Evolutionary conservation across 805 yeast species (phyloP), one percentile per base, ranked within the genome.

Genomic region (Starmerella sirachaensis): DNA sequence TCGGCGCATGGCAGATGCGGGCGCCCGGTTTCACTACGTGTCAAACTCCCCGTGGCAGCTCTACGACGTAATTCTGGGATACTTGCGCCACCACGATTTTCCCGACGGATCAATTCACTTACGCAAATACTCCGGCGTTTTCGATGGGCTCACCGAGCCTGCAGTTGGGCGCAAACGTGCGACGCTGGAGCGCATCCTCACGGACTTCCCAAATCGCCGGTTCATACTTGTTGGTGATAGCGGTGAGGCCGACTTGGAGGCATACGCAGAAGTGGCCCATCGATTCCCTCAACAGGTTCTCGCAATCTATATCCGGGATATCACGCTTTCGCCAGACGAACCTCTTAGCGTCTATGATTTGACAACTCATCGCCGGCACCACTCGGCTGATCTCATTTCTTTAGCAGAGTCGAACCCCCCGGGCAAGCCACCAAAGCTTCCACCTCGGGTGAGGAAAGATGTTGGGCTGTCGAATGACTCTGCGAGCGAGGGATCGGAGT

Each of bases 1-100:
- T 52, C 63, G 64, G 7, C 59, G 62, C n/a, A 54, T 86, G 26
- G 57, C 57, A 12, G 59, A 52, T 28, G 54, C 66, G 10, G 66
- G 74, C 29, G 67, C 76, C 3, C 63, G 74, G n/a, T 74, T 88
- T 52, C 94, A 86, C 56, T 93, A 88, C 56, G 97, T 93, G 2
- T 86, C 96, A 6, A 91, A 93, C 59, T 76, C 93, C 1, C 99
- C 99, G 0, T 81, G 93, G 74, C 97, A 91, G 57, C 61, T 91
- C 18, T 85, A 68, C 55, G 68, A 73, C 14, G 64, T 72, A 6
- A 69, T 81, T 13, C 50, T 60, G 18, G 72, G 74, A 29, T 84
- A 74, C 50, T 64, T 84, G 50, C 58, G 62, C 13, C 52, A 58
- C 27, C 69, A 65, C 24, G 63, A 68, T 5, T 69, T 83, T 30